Conservation (phyloP, 331 rosid species). For the Acacia pycnantha region DNA sequence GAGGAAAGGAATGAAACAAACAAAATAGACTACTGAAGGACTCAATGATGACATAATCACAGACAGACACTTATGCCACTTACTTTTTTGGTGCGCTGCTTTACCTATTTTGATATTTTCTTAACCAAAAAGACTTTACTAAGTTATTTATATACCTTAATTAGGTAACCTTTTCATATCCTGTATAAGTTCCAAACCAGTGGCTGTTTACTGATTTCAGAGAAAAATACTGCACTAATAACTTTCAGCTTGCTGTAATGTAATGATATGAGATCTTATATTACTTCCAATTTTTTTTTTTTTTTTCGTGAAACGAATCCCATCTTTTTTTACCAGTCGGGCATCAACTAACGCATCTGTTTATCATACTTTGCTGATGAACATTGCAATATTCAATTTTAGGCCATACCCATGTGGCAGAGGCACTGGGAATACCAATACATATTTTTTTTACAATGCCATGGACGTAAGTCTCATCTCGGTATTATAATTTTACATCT, state of each 20-base stretch:
- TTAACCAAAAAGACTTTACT: not conserved
- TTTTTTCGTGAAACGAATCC: constrained; percentile 3
- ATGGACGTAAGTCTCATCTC: constrained; percentile 95
- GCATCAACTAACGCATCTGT: not conserved
- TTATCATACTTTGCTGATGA: constrained; percentile 27
- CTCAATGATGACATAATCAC: not conserved
- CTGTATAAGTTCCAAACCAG: not conserved
- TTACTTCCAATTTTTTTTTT: constrained; percentile 18
- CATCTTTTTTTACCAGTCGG: constrained; percentile 12
- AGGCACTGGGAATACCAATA: constrained; percentile 87
- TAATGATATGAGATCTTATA: not conserved
- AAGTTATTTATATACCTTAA: not conserved
- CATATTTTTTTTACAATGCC: constrained; percentile 99
- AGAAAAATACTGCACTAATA: not conserved
- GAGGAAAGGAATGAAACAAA: not conserved
- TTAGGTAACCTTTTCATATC: not conserved
- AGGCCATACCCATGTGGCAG: constrained; percentile 99
- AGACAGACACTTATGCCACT: not conserved
- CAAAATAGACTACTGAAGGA: not conserved
- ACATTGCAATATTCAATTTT: constrained; percentile 32
- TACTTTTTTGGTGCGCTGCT: not conserved
- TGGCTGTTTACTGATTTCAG: not conserved
- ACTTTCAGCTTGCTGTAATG: not conserved
- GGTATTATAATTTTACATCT: constrained; percentile 37
- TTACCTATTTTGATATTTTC: not conserved